Percentiles rank a stretch among this genome's conserved stretches.
These are phyloP conservation scores for Wickerhamiella bombiphila DNA, from an alignment of 805 yeast species.

Conservation along the genomic window DNA sequence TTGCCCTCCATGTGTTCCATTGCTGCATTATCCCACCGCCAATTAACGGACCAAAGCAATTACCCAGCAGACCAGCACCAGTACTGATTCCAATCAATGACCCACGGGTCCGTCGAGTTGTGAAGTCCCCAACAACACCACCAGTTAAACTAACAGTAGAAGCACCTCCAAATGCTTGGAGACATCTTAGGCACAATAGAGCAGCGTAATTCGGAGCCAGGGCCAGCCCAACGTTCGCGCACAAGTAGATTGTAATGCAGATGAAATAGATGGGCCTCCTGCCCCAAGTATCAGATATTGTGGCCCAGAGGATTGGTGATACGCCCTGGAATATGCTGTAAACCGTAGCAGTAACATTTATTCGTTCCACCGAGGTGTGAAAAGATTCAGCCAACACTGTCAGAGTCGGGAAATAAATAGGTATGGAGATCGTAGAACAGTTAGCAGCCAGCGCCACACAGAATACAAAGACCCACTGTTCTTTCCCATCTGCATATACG, in stretches of 20 bases:
- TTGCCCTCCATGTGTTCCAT: slow-evolving; percentile 48
- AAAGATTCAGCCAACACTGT: slow-evolving; percentile 42
- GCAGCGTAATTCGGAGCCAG: slow-evolving; percentile 41
- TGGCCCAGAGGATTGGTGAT: slow-evolving; percentile 54
- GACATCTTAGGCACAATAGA: slow-evolving; percentile 49
- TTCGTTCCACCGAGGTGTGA: slow-evolving; percentile 37
- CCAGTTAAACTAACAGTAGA: slow-evolving; percentile 58
- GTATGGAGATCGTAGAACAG: slow-evolving; percentile 50
- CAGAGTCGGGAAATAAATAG: slow-evolving; percentile 71
- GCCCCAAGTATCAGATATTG: slow-evolving; percentile 56
- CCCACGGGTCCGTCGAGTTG: slow-evolving; percentile 54
- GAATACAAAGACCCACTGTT: slow-evolving; percentile 11
- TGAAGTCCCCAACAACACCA: slow-evolving; percentile 63
- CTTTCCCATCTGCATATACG: slow-evolving; percentile 6
- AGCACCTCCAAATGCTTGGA: slow-evolving; percentile 68
- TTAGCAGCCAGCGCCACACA: slow-evolving; percentile 8
- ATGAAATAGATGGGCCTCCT: slow-evolving; percentile 51
- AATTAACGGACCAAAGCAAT: slow-evolving; percentile 66
- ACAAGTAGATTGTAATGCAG: slow-evolving; percentile 42
- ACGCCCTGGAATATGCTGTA: slow-evolving; percentile 66
- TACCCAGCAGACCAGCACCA: slow-evolving; percentile 57
- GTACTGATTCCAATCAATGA: slow-evolving; percentile 48
- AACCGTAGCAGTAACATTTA: slow-evolving; percentile 61
- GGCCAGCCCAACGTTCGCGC: slow-evolving; percentile 55
- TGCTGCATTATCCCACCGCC: slow-evolving; percentile 36